A percentile compares a stretch with the other conserved stretches of the same genome.
These are phyloP conservation scores for Kurtzmaniella fragi DNA, from an alignment of 805 yeast species.

Conservation along the genomic window DNA sequence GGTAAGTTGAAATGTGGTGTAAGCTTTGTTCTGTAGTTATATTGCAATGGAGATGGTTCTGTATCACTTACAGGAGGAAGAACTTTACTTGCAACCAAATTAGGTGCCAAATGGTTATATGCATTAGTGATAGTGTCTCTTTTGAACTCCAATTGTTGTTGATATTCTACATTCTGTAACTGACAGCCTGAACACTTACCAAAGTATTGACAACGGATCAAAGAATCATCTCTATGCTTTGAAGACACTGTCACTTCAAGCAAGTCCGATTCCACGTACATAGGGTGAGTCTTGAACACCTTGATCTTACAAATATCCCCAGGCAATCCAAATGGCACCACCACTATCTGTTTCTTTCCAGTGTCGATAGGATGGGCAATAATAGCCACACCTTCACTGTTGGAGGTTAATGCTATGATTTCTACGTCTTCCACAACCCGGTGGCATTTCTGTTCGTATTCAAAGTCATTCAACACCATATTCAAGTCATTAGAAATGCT, in stretches of 20 bases:
- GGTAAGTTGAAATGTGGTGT: constrained; percentile 95
- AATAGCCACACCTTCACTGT: constrained; percentile 84
- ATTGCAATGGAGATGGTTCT: constrained; percentile 71
- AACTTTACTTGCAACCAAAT: constrained; percentile 29
- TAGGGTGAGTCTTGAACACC: constrained; percentile 74
- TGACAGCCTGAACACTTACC: constrained; percentile 96
- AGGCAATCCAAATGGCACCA: constrained; percentile 84
- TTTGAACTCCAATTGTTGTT: constrained; percentile 68
- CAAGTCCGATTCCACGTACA: constrained; percentile 71
- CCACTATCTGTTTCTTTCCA: constrained; percentile 52
- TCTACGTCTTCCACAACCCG: constrained; percentile 54
- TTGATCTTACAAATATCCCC: constrained; percentile 73
- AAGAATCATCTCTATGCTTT: constrained; percentile 45
- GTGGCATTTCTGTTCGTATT: constrained; percentile 46
- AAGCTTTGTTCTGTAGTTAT: constrained; percentile 80
- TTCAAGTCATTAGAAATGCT: constrained; percentile 63
- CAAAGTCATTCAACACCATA: constrained; percentile 56
- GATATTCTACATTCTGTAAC: constrained; percentile 74
- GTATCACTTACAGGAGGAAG: constrained; percentile 64
- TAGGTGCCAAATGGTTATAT: constrained; percentile 68
- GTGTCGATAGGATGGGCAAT: constrained; percentile 51
- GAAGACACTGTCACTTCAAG: constrained; percentile 38
- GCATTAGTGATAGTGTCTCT: constrained; percentile 76
- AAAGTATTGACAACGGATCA: constrained; percentile 76
- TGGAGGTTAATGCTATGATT: constrained; percentile 58